Evolutionary conservation across 2,329 filamentous ascomycete species (phyloP), one percentile per base, ranked within the genome.

Genomic region (Leptographium radiaticola): DNA sequence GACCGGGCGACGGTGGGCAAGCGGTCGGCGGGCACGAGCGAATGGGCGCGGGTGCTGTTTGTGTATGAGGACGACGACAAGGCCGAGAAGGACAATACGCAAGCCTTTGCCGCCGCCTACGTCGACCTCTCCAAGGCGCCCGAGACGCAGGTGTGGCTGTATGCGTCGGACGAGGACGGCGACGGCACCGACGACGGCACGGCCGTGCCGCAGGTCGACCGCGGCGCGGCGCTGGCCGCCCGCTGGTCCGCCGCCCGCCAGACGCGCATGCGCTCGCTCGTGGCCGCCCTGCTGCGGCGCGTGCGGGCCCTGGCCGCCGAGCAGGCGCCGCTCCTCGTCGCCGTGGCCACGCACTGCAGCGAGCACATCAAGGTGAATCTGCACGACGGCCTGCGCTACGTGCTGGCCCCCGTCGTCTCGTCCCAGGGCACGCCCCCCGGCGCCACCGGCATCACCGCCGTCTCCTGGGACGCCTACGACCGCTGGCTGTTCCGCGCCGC

Each of bases 101-200:
- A 6, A 2, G 34, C 64, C 13, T 81, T 85, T 62, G 73, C 75
- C 0, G 76, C 75, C 0, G 79, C 77, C 0, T 85, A 81, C 61
- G 62, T 84, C 7, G 83, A 87, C 64, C 71, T 82, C 20, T 75
- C 75, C 5, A 72, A 71, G 53, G 72, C 74, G 0, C 80, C 79
- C 0, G 82, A 85, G 62, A 86, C 84, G 0, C 76, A 86, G 57
- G 68, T 80, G 34, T 86, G 79, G 76, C 61, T 86, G 1, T 86
- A 82, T 64, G 73, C 71, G 1, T 75, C 74, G 0, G 61, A 77
- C 3, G 75, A 81, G 56, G 65, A 68, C 54, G 52, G 57, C 1
- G 34, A 13, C 42, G 38, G 34, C 7, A 25, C 40, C 36, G 25
- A 9, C 25, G 50, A 50, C 51, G 62, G 66, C 52, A 54, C 59